Evolutionary conservation across 306 rosid species (phyloP).

Genomic region (Canavalia ensiformis): DNA sequence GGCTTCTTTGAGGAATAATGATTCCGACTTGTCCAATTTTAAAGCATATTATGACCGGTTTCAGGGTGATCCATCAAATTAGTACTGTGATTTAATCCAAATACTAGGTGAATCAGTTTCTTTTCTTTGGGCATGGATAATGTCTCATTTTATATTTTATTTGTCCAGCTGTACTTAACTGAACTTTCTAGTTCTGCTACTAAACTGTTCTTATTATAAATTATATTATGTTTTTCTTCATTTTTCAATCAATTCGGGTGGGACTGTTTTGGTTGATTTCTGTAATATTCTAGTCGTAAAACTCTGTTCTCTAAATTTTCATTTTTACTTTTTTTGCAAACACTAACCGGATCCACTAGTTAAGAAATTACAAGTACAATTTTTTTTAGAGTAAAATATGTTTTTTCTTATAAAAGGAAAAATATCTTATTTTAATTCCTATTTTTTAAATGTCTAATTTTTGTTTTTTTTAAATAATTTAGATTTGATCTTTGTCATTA

Average conservation of each 20-base stretch:
- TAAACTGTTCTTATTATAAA: neutral
- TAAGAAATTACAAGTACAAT: no score
- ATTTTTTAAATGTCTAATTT: no score
- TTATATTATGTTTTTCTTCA: neutral
- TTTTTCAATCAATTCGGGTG: conserved; percentile 16
- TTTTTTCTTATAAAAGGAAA: no score
- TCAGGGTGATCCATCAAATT: neutral
- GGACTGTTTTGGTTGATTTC: conserved; percentile 27
- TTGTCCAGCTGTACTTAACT: neutral
- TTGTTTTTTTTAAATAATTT: no score
- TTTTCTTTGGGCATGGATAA: conserved; percentile 18
- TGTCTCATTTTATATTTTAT: neutral
- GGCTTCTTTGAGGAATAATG: conserved; percentile 36
- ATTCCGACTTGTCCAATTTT: conserved; percentile 26
- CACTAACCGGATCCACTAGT: no score
- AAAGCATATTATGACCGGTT: conserved; percentile 5
- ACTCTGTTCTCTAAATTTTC: neutral
- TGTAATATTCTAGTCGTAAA: neutral
- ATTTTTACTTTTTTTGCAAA: no score
- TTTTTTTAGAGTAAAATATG: no score
- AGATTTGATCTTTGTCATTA: no score
- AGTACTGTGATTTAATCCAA: conserved; percentile 29
- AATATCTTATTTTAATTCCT: no score
- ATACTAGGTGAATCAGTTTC: neutral
- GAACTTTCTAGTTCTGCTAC: conserved; percentile 1